Percentiles rank a stretch among this genome's conserved stretches.
Evolutionary conservation across 2,329 filamentous ascomycete genomes (phyloP).

Genomic region (Hysterium pulicare): DNA sequence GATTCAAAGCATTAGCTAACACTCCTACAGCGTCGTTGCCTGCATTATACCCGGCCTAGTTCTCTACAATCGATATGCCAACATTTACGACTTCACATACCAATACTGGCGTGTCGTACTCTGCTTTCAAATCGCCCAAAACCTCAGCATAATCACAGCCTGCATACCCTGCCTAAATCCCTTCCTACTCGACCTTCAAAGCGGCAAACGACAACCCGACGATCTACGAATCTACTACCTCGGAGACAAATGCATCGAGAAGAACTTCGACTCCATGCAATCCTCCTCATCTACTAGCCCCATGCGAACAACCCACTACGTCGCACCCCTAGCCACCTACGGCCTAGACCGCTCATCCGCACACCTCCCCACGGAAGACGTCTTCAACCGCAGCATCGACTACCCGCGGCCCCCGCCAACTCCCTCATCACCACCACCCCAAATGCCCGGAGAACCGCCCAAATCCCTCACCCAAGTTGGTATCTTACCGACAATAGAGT

Average conservation of each 20-base stretch:
- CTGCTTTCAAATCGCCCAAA: conserved; percentile 26
- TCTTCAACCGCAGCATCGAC: conserved; percentile 24
- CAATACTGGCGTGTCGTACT: conserved; percentile 19
- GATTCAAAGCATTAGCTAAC: conserved; percentile 8
- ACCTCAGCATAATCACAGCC: conserved; percentile 27
- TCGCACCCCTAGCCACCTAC: conserved; percentile 25
- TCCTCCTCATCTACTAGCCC: conserved; percentile 3
- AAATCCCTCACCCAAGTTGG: conserved; percentile 15
- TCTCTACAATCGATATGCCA: conserved; percentile 17
- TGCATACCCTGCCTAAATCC: conserved; percentile 24
- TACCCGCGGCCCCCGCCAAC: conserved; percentile 12
- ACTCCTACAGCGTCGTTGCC: conserved; percentile 18
- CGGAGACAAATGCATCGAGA: conserved; percentile 2
- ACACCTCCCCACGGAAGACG: conserved; percentile 17
- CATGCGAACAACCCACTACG: conserved; percentile 14
- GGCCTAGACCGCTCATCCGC: conserved; percentile 22
- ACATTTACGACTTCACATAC: conserved; percentile 11
- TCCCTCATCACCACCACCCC: conserved; percentile 3
- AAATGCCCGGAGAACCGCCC: conserved; percentile 13
- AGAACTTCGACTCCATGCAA: conserved; percentile 4
- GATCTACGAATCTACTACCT: conserved; percentile 2
- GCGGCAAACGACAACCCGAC: conserved; percentile 14
- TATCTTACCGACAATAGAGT: conserved; percentile 20
- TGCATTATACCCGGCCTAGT: conserved; percentile 18
- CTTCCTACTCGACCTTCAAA: conserved; percentile 20